Evolutionary conservation across 2,329 filamentous ascomycete species (phyloP), one percentile per base, ranked within the genome.

Genomic region (Pseudogymnoascus sp.): DNA sequence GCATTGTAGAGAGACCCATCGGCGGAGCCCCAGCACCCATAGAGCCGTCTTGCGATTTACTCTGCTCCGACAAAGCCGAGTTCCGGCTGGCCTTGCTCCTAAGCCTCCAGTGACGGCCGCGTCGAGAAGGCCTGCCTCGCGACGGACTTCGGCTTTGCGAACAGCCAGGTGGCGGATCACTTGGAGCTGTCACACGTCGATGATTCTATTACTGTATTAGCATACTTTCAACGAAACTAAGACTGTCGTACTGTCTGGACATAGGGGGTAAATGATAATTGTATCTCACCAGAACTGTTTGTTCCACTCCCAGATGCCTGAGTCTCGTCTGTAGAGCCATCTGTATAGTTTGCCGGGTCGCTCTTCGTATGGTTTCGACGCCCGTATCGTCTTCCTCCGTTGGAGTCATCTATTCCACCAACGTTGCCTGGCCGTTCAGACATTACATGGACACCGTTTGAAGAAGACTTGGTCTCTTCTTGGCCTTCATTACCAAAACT

Each of bases 181-280:
- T 70, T 51, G 70, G 69, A 27, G 68, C 68, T 27, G 69, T 71
- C 12, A 71, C 69, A 2, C 70, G 68, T 59, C 69, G 69, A 35
- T 59, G 62, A 61, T 69, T 65, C 64, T 68, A 51, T 42, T 29
- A 7, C n/a, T 2, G 25, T 68, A 31, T 55, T 55, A 55, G 48
- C 9, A 55, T 17, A 31, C 33, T 29, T 12, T 55, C 7, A 13
- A 33, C 5, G 13, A 55, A 55, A 31, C 48, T 33, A 55, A 33
- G 48, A 55, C 25, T 4, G 29, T 13, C 48, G n/a, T 55, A 55
- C 48, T 55, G n/a, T 17, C 48, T 33, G 48, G n/a, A 55, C 27
- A 55, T 33, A n/a, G 42, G 48, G 48, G n/a, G 27, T 17, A 55
- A 55, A 55, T 33, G 48, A 55, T 55, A 17, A 58, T 41, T 68